These are phyloP conservation scores for Quercus cerris DNA, from an alignment of 306 rosid genomes.

Conservation along the genomic window DNA sequence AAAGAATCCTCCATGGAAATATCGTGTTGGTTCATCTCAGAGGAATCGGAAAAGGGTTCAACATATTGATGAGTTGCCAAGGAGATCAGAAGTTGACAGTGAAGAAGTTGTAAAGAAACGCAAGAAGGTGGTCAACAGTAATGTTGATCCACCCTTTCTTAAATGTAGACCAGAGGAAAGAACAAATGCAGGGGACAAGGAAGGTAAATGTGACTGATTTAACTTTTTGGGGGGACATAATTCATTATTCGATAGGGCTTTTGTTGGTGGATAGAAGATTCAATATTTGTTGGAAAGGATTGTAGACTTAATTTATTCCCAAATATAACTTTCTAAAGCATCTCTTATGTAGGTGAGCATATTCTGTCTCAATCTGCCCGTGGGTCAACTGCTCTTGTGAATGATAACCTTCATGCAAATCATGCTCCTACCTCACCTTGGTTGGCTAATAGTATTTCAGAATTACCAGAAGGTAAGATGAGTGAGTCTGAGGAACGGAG, in stretches of 20 bases:
- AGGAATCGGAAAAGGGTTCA: constrained; percentile 71
- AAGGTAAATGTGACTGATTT: constrained; percentile 46
- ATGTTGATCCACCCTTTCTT: constrained; percentile 25
- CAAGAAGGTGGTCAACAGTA: constrained; percentile 43
- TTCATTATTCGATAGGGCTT: background rate
- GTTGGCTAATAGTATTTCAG: constrained; percentile 3
- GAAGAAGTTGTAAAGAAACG: constrained; percentile 55
- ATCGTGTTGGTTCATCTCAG: constrained; percentile 44
- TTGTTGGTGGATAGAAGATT: constrained; percentile 22
- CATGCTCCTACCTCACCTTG: constrained; percentile 4
- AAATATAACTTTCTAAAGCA: constrained; percentile 26
- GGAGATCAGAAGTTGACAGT: constrained; percentile 31
- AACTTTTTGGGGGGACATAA: constrained; percentile 7
- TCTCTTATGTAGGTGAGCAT: constrained; percentile 42
- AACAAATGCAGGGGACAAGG: constrained; percentile 27
- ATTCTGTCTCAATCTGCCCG: constrained; percentile 26
- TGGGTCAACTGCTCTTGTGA: constrained; percentile 28
- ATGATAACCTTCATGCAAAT: constrained; percentile 9
- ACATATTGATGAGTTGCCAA: constrained; percentile 30
- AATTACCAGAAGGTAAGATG: constrained; percentile 11
- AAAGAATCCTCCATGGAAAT: constrained; percentile 72
- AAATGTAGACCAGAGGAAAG: constrained; percentile 42
- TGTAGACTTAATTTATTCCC: constrained; percentile 10
- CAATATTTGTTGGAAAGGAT: background rate
- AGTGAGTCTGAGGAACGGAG: constrained; percentile 28